Evolutionary conservation across 768 basidiomycete species (phyloP).

Genomic region (Chalciporus piperatus): DNA sequence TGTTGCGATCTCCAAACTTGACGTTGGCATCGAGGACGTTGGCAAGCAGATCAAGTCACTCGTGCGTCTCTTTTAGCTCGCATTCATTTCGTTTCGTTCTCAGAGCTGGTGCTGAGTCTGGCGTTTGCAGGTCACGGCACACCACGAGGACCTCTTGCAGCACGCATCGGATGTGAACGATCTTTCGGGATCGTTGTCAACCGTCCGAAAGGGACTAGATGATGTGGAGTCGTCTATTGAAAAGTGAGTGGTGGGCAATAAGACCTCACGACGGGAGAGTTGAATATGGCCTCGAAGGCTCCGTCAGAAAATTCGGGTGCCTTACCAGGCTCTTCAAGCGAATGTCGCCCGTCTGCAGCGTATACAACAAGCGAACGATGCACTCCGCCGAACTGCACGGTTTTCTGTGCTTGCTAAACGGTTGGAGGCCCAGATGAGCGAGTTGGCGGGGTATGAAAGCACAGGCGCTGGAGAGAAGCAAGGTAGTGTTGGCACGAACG

Average conservation of each 20-base stretch:
- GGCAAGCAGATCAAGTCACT: slow-evolving; percentile 84
- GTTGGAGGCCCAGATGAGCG: slow-evolving; percentile 81
- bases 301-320: slow-evolving; percentile 79
- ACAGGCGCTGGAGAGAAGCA: neutral
- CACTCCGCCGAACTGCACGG: slow-evolving; percentile 78
- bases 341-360: slow-evolving; percentile 74
- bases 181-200: slow-evolving; percentile 66
- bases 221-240: slow-evolving; percentile 77
- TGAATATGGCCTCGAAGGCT: slow-evolving; percentile 46
- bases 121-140: slow-evolving; percentile 63
- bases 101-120: neutral
- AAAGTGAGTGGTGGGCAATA: slow-evolving; percentile 54
- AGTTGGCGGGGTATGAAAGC: slow-evolving; percentile 40
- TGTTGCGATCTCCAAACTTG: slow-evolving; percentile 83
- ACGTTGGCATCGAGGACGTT: slow-evolving; percentile 86
- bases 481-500: neutral
- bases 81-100: no score
- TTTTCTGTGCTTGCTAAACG: slow-evolving; percentile 82
- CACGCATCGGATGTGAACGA: slow-evolving; percentile 74
- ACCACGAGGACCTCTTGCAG: slow-evolving; percentile 79
- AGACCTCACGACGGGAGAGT: neutral
- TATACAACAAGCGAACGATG: slow-evolving; percentile 79
- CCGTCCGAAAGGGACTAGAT: slow-evolving; percentile 65
- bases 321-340: slow-evolving; percentile 70
- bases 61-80: slow-evolving; percentile 42